These are phyloP conservation scores for Chaetomium fimeti DNA, from an alignment of 495 filamentous ascomycete genomes.

Conservation along the genomic window DNA sequence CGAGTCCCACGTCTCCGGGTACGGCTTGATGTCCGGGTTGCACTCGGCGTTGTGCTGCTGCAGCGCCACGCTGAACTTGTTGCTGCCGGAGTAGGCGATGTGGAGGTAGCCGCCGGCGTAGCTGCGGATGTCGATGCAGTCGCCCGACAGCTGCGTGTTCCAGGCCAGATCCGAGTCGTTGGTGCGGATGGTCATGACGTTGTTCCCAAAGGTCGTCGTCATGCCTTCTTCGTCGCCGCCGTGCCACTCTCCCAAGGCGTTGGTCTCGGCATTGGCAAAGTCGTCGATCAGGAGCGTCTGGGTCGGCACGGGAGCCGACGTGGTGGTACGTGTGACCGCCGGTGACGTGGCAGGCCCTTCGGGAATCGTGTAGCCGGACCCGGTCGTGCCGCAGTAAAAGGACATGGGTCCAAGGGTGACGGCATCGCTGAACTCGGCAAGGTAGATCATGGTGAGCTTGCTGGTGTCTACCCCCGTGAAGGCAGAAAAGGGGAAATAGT, in stretches of 20 bases:
- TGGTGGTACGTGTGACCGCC: constrained; percentile 37
- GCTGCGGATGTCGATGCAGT: constrained; percentile 59
- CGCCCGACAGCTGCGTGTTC: constrained; percentile 61
- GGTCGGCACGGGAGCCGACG: constrained; percentile 50
- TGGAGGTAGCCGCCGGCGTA: constrained; percentile 66
- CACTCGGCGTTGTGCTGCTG: constrained; percentile 71
- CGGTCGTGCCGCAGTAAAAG: constrained; percentile 58
- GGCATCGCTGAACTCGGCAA: constrained; percentile 46
- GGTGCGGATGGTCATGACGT: constrained; percentile 58
- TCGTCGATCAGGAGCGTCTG: constrained; percentile 64
- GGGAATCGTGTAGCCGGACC: constrained; percentile 51
- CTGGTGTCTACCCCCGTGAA: constrained; percentile 52
- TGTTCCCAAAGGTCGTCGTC: constrained; percentile 48
- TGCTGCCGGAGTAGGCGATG: constrained; percentile 65
- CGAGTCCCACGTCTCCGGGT: constrained; percentile 71
- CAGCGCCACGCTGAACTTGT: constrained; percentile 65
- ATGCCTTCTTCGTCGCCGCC: constrained; percentile 62
- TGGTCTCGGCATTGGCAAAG: constrained; percentile 55
- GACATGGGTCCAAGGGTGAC: constrained; percentile 58
- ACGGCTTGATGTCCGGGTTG: constrained; percentile 58
- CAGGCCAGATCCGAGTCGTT: constrained; percentile 67
- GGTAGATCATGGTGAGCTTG: constrained; percentile 53
- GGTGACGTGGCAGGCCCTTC: constrained; percentile 30
- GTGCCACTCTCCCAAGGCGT: constrained; percentile 70
- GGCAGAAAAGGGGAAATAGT: constrained; percentile 56